phyloP scores from a whole-genome alignment of 495 filamentous ascomycete genomes.

The Eremomyces bilateralis region DNA sequence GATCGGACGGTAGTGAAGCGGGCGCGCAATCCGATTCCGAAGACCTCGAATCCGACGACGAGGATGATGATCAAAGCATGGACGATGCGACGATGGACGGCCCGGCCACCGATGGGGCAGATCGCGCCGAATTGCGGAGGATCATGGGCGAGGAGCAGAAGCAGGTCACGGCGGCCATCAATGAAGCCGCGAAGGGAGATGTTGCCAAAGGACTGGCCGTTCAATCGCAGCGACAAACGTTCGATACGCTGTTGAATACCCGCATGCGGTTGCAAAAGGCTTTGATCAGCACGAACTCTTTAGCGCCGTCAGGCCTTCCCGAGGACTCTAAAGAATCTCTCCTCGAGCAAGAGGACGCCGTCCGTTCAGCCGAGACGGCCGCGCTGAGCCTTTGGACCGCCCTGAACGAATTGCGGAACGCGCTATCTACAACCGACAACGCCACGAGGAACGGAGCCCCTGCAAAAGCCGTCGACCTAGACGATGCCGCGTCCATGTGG shows the following conservation, averaged over 20 bases:
- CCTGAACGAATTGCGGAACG: conserved; percentile 47
- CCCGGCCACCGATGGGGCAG: conserved; percentile 14
- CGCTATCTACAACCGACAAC: too few relatives aligned
- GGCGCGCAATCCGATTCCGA: conserved; percentile 17
- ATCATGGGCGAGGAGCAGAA: conserved; percentile 55
- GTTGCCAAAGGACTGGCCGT: conserved; percentile 69
- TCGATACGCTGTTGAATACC: conserved; percentile 68
- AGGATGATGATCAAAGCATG: conserved; percentile 17
- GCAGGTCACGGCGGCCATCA: conserved; percentile 42
- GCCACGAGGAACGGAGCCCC: conserved; percentile 33
- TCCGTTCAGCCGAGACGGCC: conserved; percentile 69
- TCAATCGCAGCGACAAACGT: conserved; percentile 58
- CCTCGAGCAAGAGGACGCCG: conserved; percentile 19
- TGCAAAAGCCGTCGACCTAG: conserved; percentile 24
- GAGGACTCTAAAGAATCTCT: conserved; percentile 2
- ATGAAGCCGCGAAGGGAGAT: conserved; percentile 54
- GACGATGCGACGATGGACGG: conserved; percentile 19
- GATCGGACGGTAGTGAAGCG: conserved; percentile 14
- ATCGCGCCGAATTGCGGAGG: conserved; percentile 37
- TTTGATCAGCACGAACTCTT: conserved; percentile 56
- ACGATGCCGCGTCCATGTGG: conserved; percentile 42
- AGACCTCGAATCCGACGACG: conserved; percentile 14
- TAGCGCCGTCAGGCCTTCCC: conserved; percentile 20
- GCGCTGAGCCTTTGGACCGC: conserved; percentile 73
- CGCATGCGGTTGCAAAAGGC: conserved; percentile 85